These are phyloP conservation scores for Fraxinus excelsior DNA, from an alignment of 257 asterid genomes.

Conservation along the genomic window DNA sequence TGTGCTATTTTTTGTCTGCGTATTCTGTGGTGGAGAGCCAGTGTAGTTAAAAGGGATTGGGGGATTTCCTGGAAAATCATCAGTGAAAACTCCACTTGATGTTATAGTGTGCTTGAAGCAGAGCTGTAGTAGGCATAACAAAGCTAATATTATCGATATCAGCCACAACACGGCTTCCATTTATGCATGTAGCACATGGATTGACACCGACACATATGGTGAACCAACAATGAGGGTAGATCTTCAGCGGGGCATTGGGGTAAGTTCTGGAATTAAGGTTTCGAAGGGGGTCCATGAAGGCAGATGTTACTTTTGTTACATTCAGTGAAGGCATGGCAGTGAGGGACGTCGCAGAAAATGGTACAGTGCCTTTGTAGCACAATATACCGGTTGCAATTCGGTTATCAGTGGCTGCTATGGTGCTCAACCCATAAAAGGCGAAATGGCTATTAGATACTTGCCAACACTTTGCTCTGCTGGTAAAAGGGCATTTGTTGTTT, in stretches of 20 bases:
- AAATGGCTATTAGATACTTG: constrained; percentile 50
- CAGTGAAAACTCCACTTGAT: constrained; percentile 59
- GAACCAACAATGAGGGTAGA: too few relatives aligned
- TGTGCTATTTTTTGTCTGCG: constrained; percentile 64
- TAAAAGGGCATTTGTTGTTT: constrained; percentile 60
- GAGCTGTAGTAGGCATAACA: constrained; percentile 64
- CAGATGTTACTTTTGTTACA: constrained; percentile 45
- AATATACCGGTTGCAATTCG: constrained; percentile 48
- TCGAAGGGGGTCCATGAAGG: constrained; percentile 47
- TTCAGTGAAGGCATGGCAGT: constrained; percentile 47
- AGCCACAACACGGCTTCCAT: constrained; percentile 47
- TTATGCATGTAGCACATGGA: too few relatives aligned
- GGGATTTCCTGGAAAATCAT: constrained; percentile 68
- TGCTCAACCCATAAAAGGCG: constrained; percentile 84
- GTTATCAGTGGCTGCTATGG: constrained; percentile 56
- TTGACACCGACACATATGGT: constrained; percentile 65
- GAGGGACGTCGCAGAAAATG: constrained; percentile 35
- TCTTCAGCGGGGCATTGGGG: constrained; percentile 46
- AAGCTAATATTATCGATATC: constrained; percentile 65
- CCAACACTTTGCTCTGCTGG: constrained; percentile 47
- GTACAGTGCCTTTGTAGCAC: constrained; percentile 36
- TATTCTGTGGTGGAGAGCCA: constrained; percentile 54
- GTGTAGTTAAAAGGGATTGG: constrained; percentile 60
- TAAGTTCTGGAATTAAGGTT: constrained; percentile 56
- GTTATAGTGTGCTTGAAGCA: constrained; percentile 71